Percentiles rank a stretch among this genome's conserved stretches.
Conservation (phyloP, 116 monocot genomes). For the Trichopus zeylanicus region DNA sequence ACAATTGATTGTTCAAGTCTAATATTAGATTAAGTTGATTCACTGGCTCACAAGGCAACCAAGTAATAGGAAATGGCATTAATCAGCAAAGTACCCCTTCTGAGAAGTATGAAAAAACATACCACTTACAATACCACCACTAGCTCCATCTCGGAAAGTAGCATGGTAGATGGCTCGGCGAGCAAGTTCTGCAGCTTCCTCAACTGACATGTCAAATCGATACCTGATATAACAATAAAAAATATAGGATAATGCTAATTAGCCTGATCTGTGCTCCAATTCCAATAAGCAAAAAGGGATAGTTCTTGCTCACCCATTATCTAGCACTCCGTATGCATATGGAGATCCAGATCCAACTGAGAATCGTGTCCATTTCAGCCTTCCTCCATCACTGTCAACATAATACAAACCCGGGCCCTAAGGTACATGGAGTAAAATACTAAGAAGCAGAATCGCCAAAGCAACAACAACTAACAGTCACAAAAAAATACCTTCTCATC, state of each 20-base stretch:
- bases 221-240: conserved; percentile 35
- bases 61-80: too few relatives aligned
- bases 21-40: too few relatives aligned
- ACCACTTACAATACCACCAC: conserved; percentile 81
- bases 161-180: conserved; percentile 90
- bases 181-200: conserved; percentile 84
- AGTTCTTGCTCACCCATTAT: conserved; percentile 45
- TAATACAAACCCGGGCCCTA: conserved; percentile 86
- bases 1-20: too few relatives aligned
- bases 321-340: conserved; percentile 86
- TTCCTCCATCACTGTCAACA: conserved; percentile 94
- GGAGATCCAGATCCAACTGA: conserved; percentile 94
- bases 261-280: not conserved
- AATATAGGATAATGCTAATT: not conserved
- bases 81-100: not conserved
- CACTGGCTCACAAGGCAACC: too few relatives aligned
- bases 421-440: not conserved
- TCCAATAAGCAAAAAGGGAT: not conserved
- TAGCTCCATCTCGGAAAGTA: conserved; percentile 82
- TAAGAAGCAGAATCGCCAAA: conserved; percentile 6
- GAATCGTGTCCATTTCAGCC: conserved; percentile 71
- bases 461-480: not conserved
- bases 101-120: conserved; percentile 7
- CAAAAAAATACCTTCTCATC: conserved; percentile 58
- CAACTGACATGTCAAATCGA: conserved; percentile 59